These are phyloP conservation scores for Pyrenochaeta sp. DNA, from an alignment of 2,329 filamentous ascomycete species.

Conservation along the genomic window DNA sequence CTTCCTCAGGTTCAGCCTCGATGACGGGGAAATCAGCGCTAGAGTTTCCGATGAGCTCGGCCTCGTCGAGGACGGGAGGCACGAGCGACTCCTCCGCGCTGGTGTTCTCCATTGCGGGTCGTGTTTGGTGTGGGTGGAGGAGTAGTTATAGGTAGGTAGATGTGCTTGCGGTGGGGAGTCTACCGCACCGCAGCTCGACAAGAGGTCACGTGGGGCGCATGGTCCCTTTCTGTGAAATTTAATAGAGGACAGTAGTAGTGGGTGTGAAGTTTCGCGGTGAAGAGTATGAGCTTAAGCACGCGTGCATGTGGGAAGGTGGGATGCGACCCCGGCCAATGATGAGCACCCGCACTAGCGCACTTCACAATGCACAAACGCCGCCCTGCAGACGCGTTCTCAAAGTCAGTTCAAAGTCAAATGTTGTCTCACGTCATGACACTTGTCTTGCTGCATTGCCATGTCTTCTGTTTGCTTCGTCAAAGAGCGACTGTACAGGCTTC, in stretches of 20 bases:
- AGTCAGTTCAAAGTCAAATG: too few relatives aligned
- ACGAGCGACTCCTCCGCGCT: conserved; percentile 38
- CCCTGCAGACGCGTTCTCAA: too few relatives aligned
- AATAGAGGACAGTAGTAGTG: too few relatives aligned
- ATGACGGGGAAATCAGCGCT: conserved; percentile 40
- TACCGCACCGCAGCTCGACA: conserved; percentile 32
- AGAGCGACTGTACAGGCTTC: too few relatives aligned
- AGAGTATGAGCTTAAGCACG: conserved; percentile 12
- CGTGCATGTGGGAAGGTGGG: conserved; percentile 18
- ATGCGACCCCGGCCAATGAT: conserved; percentile 20
- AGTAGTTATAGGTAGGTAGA: too few relatives aligned
- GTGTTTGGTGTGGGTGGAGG: conserved; percentile 16
- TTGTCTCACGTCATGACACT: too few relatives aligned
- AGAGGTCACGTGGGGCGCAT: conserved; percentile 31
- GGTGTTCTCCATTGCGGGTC: conserved; percentile 36
- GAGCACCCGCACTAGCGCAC: conserved; percentile 2
- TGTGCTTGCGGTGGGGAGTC: conserved; percentile 19
- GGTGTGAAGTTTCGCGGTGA: too few relatives aligned
- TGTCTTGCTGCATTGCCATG: too few relatives aligned
- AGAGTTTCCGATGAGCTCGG: conserved; percentile 44
- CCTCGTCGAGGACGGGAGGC: conserved; percentile 47
- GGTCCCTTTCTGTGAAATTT: too few relatives aligned
- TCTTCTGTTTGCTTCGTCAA: too few relatives aligned
- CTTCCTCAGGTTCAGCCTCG: conserved; percentile 39
- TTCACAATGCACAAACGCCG: too few relatives aligned